Conservation (phyloP, 371 early-diverging fungal species). For the Mucor indicus region DNA sequence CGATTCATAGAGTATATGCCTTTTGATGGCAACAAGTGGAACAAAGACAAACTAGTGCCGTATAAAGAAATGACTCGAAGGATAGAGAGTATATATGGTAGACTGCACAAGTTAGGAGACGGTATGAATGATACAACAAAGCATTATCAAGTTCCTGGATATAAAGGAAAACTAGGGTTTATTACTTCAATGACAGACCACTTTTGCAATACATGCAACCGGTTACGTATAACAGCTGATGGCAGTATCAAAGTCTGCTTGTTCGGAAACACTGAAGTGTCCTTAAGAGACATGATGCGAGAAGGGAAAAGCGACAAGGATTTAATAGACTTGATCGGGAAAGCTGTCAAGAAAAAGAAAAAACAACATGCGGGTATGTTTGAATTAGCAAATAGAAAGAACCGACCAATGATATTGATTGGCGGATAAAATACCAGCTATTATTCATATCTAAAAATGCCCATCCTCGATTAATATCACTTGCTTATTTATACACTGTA, state of each 20-base stretch:
- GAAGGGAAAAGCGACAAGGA: constrained; percentile 63
- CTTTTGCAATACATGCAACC: constrained; percentile 91
- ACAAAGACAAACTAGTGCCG: constrained; percentile 76
- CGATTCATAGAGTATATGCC: constrained; percentile 98
- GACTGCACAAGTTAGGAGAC: constrained; percentile 62
- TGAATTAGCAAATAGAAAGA: constrained; percentile 76
- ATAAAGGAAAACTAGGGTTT: constrained; percentile 85
- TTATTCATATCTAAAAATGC: constrained; percentile 1
- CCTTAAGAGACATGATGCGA: constrained; percentile 77
- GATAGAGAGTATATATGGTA: constrained; percentile 57
- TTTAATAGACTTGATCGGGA: constrained; percentile 62
- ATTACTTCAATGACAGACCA: constrained; percentile 96
- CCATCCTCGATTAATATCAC: no score
- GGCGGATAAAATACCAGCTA: constrained; percentile 65
- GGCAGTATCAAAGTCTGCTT: constrained; percentile 93
- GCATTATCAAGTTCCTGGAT: constrained; percentile 72
- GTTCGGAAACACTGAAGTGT: constrained; percentile 88
- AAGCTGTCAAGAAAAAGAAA: constrained; percentile 85
- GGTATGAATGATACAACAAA: constrained; percentile 87
- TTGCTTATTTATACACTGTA: no score
- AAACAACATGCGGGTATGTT: constrained; percentile 90
- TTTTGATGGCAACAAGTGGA: constrained; percentile 93
- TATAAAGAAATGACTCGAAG: constrained; percentile 70
- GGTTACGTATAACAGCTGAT: constrained; percentile 91
- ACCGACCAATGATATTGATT: constrained; percentile 93